These are phyloP conservation scores for Fusarium incarnatum DNA, from an alignment of 2,329 filamentous ascomycete genomes.

Conservation along the genomic window DNA sequence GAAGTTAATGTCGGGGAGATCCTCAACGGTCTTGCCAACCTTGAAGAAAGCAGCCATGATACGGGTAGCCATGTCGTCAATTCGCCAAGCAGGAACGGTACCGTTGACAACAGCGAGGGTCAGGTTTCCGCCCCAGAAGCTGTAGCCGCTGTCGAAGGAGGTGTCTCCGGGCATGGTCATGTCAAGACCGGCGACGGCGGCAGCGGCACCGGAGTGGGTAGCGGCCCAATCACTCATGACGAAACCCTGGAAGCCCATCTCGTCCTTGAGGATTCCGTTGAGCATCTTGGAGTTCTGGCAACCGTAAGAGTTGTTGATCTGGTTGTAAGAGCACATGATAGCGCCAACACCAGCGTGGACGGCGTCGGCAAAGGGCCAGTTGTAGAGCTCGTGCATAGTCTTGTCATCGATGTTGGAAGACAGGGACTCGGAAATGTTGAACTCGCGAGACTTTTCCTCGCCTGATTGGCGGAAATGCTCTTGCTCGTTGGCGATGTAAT, in stretches of 20 bases:
- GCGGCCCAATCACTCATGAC: conserved; percentile 85
- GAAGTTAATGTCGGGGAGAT: conserved; percentile 76
- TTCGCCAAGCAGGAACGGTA: conserved; percentile 84
- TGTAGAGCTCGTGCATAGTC: conserved; percentile 79
- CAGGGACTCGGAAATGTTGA: conserved; percentile 69
- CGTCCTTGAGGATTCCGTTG: conserved; percentile 81
- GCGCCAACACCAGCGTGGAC: conserved; percentile 74
- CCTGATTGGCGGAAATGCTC: conserved; percentile 77
- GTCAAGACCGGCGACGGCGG: conserved; percentile 79
- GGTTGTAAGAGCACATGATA: conserved; percentile 78
- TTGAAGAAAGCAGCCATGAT: conserved; percentile 80
- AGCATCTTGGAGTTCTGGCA: conserved; percentile 84
- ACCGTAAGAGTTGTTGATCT: conserved; percentile 82
- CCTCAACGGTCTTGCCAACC: conserved; percentile 65
- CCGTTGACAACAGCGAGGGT: conserved; percentile 90
- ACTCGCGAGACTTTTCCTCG: conserved; percentile 66
- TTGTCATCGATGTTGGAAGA: conserved; percentile 77
- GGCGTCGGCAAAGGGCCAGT: conserved; percentile 82
- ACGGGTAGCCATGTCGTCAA: conserved; percentile 93
- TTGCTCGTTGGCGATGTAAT: conserved; percentile 80
- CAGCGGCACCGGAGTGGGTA: conserved; percentile 75
- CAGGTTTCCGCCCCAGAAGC: conserved; percentile 88
- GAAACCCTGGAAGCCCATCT: conserved; percentile 85
- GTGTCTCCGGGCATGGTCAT: conserved; percentile 93
- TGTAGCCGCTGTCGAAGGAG: conserved; percentile 75